Evolutionary conservation across 78 protist genomes (phyloP), one percentile per base, ranked within the genome.

Genomic region (Dictyostelium brefeldianum): DNA sequence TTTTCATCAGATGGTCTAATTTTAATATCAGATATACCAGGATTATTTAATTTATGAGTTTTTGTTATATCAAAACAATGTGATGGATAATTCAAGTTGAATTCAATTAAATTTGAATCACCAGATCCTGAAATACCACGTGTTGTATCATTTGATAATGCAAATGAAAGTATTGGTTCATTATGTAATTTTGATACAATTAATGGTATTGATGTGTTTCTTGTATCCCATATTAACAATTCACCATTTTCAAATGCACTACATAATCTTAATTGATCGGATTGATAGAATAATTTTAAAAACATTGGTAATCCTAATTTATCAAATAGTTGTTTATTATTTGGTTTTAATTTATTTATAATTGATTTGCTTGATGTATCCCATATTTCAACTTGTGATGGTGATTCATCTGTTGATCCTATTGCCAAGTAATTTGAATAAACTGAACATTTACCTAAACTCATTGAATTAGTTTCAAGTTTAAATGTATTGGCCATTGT

Each of bases 111-210:
- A 36, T 51, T 47, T 22, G 43, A 36, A 77, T 77, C 84, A 50
- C 73, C 93, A 43, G 81, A 59, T 20, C 93, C 93, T 18, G 80
- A 64, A 64, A 87, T 70, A 78, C 83, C 93, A 27, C 31, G 31
- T n/a, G 17, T 25, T 18, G 14, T 43, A 73, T 73, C 25, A 46
- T 36, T 46, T 18, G 81, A 57, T 9, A 87, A 4, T 18, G 27
- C 84, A 59, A 87, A 77, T 47, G 93, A 74, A 25, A 87, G 43
- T 18, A 87, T 25, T n/a, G 93, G 93, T 46, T 87, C 93, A n/a
- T 27, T 46, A 29, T 62, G 78, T 25, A 87, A 73, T 20, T 56
- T 56, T 31, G 85, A 27, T 7, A 17, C 14, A 9, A 65, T 48
- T 3, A 65, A 6, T 5, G 41, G 48, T 20, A 75, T 57, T 14